A percentile compares a stretch with the other conserved stretches of the same genome.
Conservation (phyloP, 2,329 filamentous ascomycete genomes). For the Apiospora arundinis region DNA sequence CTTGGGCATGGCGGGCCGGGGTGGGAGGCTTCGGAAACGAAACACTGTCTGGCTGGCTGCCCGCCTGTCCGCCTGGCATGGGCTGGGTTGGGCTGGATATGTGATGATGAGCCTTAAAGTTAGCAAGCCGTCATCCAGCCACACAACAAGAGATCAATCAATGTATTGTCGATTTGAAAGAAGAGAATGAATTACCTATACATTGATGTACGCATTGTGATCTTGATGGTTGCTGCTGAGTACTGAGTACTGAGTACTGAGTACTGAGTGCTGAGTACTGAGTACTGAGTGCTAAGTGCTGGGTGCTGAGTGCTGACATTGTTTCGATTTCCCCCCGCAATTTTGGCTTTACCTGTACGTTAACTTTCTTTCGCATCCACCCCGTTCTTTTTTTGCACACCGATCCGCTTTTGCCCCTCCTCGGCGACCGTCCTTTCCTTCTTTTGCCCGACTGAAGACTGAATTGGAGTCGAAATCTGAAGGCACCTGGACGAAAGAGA, state of each 20-base stretch:
- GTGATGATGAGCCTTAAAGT: background rate
- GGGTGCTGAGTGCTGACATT: background rate
- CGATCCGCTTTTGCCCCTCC: slow-evolving; percentile 6
- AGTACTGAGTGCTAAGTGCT: too few species aligned
- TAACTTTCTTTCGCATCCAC: slow-evolving; percentile 15
- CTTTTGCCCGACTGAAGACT: background rate
- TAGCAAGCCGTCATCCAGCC: background rate
- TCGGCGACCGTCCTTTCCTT: background rate
- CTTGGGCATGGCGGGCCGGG: background rate
- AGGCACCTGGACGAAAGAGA: background rate
- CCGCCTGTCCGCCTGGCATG: background rate
- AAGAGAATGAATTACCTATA: too few species aligned
- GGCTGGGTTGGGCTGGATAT: too few species aligned
- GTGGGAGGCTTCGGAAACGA: background rate
- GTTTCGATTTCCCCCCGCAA: slow-evolving; percentile 19
- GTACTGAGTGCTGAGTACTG: too few species aligned
- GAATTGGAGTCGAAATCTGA: background rate
- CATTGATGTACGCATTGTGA: too few species aligned
- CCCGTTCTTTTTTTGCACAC: slow-evolving; percentile 12
- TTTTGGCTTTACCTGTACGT: background rate
- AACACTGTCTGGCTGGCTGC: too few species aligned
- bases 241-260: too few species aligned
- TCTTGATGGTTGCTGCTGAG: too few species aligned
- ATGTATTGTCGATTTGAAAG: too few species aligned
- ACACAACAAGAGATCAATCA: background rate